A percentile compares a stretch with the other conserved stretches of the same genome.
Conservation (phyloP, 2,329 filamentous ascomycete species). For the Penicillium paneum region DNA sequence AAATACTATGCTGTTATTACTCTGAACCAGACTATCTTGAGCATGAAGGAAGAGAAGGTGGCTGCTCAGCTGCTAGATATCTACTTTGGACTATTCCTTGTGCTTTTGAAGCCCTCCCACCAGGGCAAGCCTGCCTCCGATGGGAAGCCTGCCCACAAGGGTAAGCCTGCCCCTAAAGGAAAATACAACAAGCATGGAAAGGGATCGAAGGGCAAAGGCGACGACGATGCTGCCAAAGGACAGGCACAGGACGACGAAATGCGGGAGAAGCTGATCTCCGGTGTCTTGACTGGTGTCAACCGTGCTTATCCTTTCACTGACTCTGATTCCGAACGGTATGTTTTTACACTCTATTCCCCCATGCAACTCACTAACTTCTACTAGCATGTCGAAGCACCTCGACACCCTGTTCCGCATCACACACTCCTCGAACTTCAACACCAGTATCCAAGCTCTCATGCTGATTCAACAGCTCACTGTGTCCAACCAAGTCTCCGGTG, state of each 20-base stretch:
- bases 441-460: constrained; percentile 90
- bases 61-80: constrained; percentile 80
- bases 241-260: constrained; percentile 62
- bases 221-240: constrained; percentile 36
- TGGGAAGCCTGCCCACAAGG: constrained; percentile 50
- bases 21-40: constrained; percentile 92
- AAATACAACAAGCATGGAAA: constrained; percentile 51
- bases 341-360: constrained; percentile 2
- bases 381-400: constrained; percentile 67
- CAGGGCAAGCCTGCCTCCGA: constrained; percentile 30
- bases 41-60: constrained; percentile 73
- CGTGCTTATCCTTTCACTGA: constrained; percentile 90
- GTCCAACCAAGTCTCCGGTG: constrained; percentile 74
- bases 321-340: constrained; percentile 70
- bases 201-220: constrained; percentile 49
- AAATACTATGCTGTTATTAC: constrained; percentile 97
- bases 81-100: constrained; percentile 86
- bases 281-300: constrained; percentile 90
- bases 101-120: constrained; percentile 63
- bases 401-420: constrained; percentile 94
- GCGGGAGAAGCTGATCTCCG: constrained; percentile 87
- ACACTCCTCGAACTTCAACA: constrained; percentile 98
- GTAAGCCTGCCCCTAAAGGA: constrained; percentile 36
- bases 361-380: constrained; percentile 1
- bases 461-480: constrained; percentile 88